phyloP scores from a whole-genome alignment of 2,329 filamentous ascomycete species.

The Calycina herbarum region DNA sequence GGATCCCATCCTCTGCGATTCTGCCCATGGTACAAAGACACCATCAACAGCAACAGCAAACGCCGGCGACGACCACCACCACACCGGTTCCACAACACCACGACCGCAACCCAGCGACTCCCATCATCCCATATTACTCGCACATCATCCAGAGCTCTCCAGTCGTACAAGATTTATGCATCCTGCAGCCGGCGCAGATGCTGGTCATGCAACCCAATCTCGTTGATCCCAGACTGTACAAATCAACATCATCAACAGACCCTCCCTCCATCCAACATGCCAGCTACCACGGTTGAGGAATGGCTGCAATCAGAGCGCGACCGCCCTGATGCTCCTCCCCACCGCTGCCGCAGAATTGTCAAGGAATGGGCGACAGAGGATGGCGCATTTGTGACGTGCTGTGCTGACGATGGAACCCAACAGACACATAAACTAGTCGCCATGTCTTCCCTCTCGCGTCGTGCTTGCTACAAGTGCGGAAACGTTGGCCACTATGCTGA shows the following conservation, averaged over 20 bases:
- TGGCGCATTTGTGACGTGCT: slow-evolving; percentile 38
- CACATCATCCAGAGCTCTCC: slow-evolving; percentile 11
- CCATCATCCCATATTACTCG: slow-evolving; percentile 11
- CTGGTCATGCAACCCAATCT: slow-evolving; percentile 35
- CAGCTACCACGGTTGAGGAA: slow-evolving; percentile 36
- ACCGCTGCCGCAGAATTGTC: slow-evolving; percentile 38
- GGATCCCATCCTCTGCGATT: not conserved
- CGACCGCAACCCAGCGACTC: slow-evolving; percentile 3
- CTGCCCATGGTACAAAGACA: not conserved
- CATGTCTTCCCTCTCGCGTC: slow-evolving; percentile 80
- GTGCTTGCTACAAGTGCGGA: slow-evolving; percentile 72
- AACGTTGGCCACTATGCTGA: slow-evolving; percentile 81
- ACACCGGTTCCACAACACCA: slow-evolving; percentile 9
- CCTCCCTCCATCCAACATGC: slow-evolving; percentile 31
- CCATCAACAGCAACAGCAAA: too few relatives aligned
- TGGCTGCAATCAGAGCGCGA: slow-evolving; percentile 33
- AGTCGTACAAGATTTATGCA: slow-evolving; percentile 37
- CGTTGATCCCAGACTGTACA: slow-evolving; percentile 25
- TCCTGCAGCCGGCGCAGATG: slow-evolving; percentile 36
- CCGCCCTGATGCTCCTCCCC: slow-evolving; percentile 35
- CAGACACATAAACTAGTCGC: slow-evolving; percentile 38
- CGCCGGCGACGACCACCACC: not conserved
- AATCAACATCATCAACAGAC: slow-evolving; percentile 24
- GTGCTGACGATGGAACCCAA: slow-evolving; percentile 40
- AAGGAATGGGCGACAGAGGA: slow-evolving; percentile 36